Evolutionary conservation across 2,329 filamentous ascomycete genomes (phyloP).

Genomic region (Penicillium sp.): DNA sequence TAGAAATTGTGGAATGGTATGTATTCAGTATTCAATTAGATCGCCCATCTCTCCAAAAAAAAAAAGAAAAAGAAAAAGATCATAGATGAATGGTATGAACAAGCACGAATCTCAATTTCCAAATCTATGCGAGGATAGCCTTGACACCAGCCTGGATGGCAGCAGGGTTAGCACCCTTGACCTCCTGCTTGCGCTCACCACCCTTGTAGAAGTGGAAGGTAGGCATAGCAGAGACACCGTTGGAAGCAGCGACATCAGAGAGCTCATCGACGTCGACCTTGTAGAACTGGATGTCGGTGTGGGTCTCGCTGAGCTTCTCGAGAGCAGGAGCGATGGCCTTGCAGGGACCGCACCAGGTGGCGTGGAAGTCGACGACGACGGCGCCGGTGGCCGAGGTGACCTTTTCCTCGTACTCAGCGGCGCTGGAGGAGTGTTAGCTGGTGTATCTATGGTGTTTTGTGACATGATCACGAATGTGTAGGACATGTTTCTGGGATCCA

Average conservation of each 20-base stretch:
- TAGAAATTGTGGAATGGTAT: not conserved
- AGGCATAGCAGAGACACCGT: constrained; percentile 86
- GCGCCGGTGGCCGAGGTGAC: constrained; percentile 51
- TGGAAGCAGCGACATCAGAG: constrained; percentile 69
- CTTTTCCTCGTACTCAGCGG: constrained; percentile 57
- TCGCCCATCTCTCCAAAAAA: not conserved
- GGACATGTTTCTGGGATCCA: no score
- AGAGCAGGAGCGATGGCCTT: constrained; percentile 80
- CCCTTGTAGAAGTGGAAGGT: constrained; percentile 84
- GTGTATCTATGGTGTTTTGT: not conserved
- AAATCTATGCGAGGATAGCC: constrained; percentile 21
- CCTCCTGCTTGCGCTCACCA: constrained; percentile 67
- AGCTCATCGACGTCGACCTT: constrained; percentile 90
- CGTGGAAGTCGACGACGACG: constrained; percentile 80
- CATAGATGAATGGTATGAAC: not conserved
- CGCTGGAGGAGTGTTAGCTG: constrained; percentile 43
- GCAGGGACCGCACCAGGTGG: constrained; percentile 92
- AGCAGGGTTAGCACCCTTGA: constrained; percentile 77
- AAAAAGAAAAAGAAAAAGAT: not conserved
- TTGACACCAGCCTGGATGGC: constrained; percentile 53
- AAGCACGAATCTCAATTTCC: constrained; percentile 3
- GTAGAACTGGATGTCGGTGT: constrained; percentile 67
- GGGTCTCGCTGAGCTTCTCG: constrained; percentile 59
- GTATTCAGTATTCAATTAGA: constrained; percentile 4
- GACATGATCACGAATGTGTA: not conserved